Percentiles rank a stretch among this genome's conserved stretches.
phyloP scores from a whole-genome alignment of 1,139 yeast genomes.

The Diutina pseudorugosa region DNA sequence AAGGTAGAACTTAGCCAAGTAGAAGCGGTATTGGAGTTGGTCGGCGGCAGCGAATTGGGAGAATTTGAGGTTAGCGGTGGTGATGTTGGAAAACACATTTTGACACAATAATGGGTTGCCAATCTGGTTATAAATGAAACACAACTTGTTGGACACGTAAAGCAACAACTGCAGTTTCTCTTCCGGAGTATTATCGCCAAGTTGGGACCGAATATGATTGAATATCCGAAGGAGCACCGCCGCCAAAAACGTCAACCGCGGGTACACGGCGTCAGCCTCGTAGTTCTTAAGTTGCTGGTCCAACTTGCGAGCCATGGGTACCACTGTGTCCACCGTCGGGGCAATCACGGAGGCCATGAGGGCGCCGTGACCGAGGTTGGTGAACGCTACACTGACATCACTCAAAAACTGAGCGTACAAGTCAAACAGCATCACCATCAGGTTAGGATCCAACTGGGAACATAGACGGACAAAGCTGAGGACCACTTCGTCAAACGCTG shows the following conservation, averaged over 20 bases:
- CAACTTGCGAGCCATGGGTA: constrained; percentile 30
- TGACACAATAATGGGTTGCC: constrained; percentile 59
- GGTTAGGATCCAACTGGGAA: constrained; percentile 48
- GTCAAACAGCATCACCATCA: constrained; percentile 46
- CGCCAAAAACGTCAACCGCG: constrained; percentile 44
- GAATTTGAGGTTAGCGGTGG: constrained; percentile 41
- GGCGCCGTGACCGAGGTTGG: constrained; percentile 39
- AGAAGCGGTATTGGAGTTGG: constrained; percentile 54
- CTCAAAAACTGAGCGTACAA: constrained; percentile 39
- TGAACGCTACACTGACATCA: constrained; percentile 47
- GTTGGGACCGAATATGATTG: constrained; percentile 51
- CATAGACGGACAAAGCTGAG: constrained; percentile 39
- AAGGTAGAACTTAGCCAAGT: constrained; percentile 54
- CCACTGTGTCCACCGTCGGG: constrained; percentile 25
- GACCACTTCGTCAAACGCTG: constrained; percentile 40
- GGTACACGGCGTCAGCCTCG: constrained; percentile 28
- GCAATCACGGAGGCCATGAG: constrained; percentile 33
- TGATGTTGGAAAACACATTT: constrained; percentile 65
- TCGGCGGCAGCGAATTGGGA: constrained; percentile 35
- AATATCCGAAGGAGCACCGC: constrained; percentile 46
- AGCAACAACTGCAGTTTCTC: constrained; percentile 40
- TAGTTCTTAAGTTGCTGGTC: constrained; percentile 33
- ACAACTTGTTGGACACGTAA: constrained; percentile 44
- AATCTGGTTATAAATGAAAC: constrained; percentile 50
- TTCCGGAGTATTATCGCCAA: constrained; percentile 19